A percentile compares a stretch with the other conserved stretches of the same genome.
These are phyloP conservation scores for Pelargonium citronellum DNA, from an alignment of 441 rosid genomes.

Conservation along the genomic window DNA sequence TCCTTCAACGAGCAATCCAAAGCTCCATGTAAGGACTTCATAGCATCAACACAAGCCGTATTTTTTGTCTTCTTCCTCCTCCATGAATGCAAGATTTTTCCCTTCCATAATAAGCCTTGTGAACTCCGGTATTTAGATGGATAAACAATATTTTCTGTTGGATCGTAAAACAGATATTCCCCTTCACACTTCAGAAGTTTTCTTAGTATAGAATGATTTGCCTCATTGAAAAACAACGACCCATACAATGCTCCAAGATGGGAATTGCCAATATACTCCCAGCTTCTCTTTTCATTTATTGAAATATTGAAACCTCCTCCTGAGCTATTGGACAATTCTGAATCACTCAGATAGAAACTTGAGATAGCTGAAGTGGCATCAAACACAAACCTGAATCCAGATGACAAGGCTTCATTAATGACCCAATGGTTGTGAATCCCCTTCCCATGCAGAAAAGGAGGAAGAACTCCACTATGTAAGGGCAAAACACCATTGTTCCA, in stretches of 20 bases:
- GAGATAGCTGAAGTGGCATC: conserved; percentile 73
- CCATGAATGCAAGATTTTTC: conserved; percentile 32
- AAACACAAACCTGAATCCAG: conserved; percentile 61
- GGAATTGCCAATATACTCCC: conserved; percentile 75
- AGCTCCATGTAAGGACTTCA: conserved; percentile 29
- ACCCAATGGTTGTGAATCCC: conserved; percentile 66
- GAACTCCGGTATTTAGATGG: conserved; percentile 21
- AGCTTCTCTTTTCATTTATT: conserved; percentile 37
- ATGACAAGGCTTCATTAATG: conserved; percentile 56
- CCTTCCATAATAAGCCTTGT: conserved; percentile 25
- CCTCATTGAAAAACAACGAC: conserved; percentile 41
- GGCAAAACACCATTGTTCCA: conserved; percentile 64
- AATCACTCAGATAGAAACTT: conserved; percentile 37
- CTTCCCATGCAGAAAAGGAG: conserved; percentile 74
- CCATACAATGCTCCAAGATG: conserved; percentile 66
- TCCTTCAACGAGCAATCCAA: conserved; percentile 33
- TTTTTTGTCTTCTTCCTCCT: conserved; percentile 30
- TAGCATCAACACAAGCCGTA: conserved; percentile 40
- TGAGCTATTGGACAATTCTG: conserved; percentile 21
- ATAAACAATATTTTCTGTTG: conserved; percentile 26
- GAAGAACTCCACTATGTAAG: conserved; percentile 66
- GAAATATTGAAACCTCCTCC: conserved; percentile 21
- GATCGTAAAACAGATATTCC: conserved; percentile 37
- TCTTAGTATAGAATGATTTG: conserved; percentile 35
- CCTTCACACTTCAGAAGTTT: conserved; percentile 59